These are phyloP conservation scores for Aspergillus bombycis DNA, from an alignment of 2,329 filamentous ascomycete species.

Conservation along the genomic window DNA sequence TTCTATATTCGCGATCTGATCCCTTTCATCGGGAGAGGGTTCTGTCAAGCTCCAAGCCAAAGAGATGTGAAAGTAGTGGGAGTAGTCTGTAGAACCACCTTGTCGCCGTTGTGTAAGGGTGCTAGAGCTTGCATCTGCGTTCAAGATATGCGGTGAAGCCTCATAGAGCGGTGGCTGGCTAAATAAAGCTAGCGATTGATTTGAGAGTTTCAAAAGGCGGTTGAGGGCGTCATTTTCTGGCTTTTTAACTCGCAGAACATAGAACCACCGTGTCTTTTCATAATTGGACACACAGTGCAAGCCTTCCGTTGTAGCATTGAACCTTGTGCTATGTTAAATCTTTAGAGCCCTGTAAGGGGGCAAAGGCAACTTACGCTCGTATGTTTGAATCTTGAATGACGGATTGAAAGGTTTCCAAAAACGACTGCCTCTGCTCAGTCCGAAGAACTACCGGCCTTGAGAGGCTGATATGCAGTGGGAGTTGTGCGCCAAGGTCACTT, in stretches of 20 bases:
- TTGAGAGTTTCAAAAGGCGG: conserved; percentile 67
- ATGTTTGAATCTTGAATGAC: conserved; percentile 48
- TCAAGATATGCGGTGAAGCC: conserved; percentile 3
- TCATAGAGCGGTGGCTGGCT: conserved; percentile 73
- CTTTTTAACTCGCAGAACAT: conserved; percentile 68
- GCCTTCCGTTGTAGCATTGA: conserved; percentile 47
- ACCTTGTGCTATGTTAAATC: conserved; percentile 45
- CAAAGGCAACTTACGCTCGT: conserved; percentile 44
- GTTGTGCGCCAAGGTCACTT: conserved; percentile 74
- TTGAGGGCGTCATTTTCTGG: conserved; percentile 60
- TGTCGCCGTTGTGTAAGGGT: not conserved
- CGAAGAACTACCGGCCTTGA: conserved; percentile 77
- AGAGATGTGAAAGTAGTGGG: conserved; percentile 78
- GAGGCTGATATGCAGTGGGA: conserved; percentile 88
- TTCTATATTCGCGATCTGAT: conserved; percentile 29
- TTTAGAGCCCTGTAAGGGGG: not conserved
- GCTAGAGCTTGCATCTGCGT: not conserved
- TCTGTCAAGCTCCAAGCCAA: conserved; percentile 77
- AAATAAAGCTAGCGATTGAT: conserved; percentile 62
- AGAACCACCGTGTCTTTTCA: conserved; percentile 75
- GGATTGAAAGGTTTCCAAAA: conserved; percentile 60
- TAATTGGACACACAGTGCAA: conserved; percentile 70
- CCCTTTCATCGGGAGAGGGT: conserved; percentile 51
- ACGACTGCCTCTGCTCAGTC: conserved; percentile 71
- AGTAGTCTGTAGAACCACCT: conserved; percentile 43